Base-by-base conservation (phyloP, 164 flowering plant species). In the Magnolia officinalis region DNA sequence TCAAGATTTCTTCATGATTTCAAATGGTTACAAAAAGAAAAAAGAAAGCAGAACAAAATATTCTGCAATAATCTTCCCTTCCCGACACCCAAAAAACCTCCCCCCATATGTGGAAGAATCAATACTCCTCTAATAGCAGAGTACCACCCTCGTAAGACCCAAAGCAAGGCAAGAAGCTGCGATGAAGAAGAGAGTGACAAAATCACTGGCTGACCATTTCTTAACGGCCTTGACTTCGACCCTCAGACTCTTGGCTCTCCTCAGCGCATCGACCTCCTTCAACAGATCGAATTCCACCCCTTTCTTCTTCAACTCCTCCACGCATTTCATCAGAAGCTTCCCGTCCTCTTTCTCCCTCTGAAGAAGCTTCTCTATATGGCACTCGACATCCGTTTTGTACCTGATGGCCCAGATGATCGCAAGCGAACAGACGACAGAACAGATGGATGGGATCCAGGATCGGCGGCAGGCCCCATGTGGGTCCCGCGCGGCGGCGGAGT, bases 221-320 rank as follows among this genome's bases (percentile, higher is more conserved):
- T 82, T 78, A 19, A 92, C 93, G 3, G 80, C 83, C 73, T 88
- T 89, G 0, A 86, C 45, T 37, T 92, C 98, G 7, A 93, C 88
- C 4, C 96, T 63, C 79, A 95, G 67, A 61, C 99, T 95, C 88
- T 95, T 95, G 0, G 99, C 99, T 79, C 97, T 85, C 72, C 99
- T 78, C 6, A 93, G 80, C 6, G 97, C 98, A 78, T 95, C 98
- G 0, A 95, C 98, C 78, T 93, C 97, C 84, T 90, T 93, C 83
- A 95, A 65, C 85, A 95, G 72, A 86, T 95, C 98, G 73, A 95
- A 95, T 63, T 93, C 98, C 75, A 87, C 55, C 6, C 98, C 99
- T 63, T 95, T 93, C 82, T 78, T 90, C 92, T 88, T 93, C 95
- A 92, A 68, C 75, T 93, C 98, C 81, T 92, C 88, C 29, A 91